Conservation (phyloP, 805 yeast species). For the Hanseniaspora vineae region DNA sequence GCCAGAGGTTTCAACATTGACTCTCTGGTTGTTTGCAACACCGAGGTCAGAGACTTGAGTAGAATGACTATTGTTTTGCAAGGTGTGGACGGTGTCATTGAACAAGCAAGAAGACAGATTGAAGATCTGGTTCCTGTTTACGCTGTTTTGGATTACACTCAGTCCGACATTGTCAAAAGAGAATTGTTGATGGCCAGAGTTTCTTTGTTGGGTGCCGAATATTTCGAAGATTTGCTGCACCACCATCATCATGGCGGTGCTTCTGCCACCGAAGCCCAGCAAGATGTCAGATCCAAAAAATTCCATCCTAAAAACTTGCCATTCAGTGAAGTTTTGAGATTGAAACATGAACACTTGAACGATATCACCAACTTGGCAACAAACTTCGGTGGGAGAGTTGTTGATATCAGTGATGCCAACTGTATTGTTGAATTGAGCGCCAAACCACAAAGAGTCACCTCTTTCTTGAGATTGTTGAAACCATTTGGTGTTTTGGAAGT, state of each 20-base stretch:
- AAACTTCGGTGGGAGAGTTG: conserved; percentile 87
- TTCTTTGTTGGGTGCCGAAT: conserved; percentile 93
- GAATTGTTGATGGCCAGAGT: conserved; percentile 87
- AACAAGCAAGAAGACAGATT: conserved; percentile 95
- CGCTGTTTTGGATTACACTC: conserved; percentile 90
- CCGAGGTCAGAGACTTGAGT: conserved; percentile 89
- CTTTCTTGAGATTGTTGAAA: conserved; percentile 77
- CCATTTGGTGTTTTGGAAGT: conserved; percentile 95
- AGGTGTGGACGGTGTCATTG: conserved; percentile 93
- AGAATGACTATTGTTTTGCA: conserved; percentile 92
- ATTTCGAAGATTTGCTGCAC: conserved; percentile 85
- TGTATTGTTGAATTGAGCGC: conserved; percentile 91
- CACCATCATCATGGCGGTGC: conserved; percentile 45
- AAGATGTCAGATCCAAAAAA: conserved; percentile 26
- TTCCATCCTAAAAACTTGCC: conserved; percentile 85
- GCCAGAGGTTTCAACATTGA: conserved; percentile 98
- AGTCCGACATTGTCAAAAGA: conserved; percentile 79
- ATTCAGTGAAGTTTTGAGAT: conserved; percentile 85
- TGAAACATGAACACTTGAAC: conserved; percentile 78
- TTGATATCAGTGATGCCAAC: conserved; percentile 85
- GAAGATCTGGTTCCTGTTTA: conserved; percentile 97
- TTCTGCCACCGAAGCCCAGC: conserved; percentile 18
- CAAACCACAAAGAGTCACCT: conserved; percentile 78
- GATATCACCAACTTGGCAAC: conserved; percentile 69
- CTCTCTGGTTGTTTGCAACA: conserved; percentile 90